Conservation (phyloP, 768 basidiomycete genomes). For the Boletus bicolor region DNA sequence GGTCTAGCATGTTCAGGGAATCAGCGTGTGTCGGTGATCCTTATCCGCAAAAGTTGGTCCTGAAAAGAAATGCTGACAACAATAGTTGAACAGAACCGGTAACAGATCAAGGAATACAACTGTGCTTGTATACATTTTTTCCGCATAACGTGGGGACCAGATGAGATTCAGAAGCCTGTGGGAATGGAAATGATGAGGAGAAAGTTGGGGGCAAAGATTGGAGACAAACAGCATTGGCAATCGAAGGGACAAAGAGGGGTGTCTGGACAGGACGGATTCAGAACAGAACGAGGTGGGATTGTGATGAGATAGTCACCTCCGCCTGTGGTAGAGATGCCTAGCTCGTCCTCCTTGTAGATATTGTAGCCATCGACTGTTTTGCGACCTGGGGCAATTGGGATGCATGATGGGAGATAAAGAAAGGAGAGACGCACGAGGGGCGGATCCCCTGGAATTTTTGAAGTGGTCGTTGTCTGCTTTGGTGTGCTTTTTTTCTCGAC, state of each 20-base stretch:
- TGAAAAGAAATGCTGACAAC: not conserved
- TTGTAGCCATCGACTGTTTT: constrained; percentile 78
- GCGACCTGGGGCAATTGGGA: constrained; percentile 48
- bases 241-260: constrained; percentile 86
- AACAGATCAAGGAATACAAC: constrained; percentile 1
- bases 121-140: not conserved
- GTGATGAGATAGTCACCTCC: constrained; percentile 55
- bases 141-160: not conserved
- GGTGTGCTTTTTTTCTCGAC: constrained; percentile 28
- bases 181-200: not conserved
- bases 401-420: not conserved
- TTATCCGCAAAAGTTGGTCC: not conserved
- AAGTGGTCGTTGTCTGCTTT: constrained; percentile 48
- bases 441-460: constrained; percentile 71
- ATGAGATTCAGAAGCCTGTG: constrained; percentile 26
- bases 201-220: not conserved
- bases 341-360: constrained; percentile 81
- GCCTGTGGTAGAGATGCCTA: constrained; percentile 62
- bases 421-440: constrained; percentile 52
- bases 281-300: constrained; percentile 11
- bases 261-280: constrained; percentile 44
- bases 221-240: constrained; percentile 76
- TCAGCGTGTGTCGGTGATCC: not conserved
- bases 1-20: not conserved
- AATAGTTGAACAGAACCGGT: not conserved